Conservation (phyloP, 306 rosid species). For the Potentilla sterilis region DNA sequence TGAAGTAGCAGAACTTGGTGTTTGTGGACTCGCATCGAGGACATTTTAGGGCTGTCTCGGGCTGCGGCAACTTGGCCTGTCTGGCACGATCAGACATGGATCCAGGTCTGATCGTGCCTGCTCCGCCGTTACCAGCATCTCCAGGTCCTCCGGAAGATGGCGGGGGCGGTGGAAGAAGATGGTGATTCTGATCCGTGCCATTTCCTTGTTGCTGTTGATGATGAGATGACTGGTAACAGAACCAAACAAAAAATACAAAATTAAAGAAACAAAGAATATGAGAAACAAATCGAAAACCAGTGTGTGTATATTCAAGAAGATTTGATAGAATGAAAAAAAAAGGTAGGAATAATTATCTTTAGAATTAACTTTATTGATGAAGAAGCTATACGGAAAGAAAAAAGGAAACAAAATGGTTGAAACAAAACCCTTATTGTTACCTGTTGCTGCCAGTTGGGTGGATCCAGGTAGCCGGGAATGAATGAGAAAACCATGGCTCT, state of each 20-base stretch:
- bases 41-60: constrained; percentile 55
- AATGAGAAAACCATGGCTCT: constrained; percentile 75
- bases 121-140: constrained; percentile 22
- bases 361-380: constrained; percentile 45
- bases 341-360: constrained; percentile 31
- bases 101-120: constrained; percentile 48
- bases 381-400: constrained; percentile 35
- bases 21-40: constrained; percentile 85
- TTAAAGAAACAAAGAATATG: not conserved
- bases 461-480: constrained; percentile 75
- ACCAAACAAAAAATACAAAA: not conserved
- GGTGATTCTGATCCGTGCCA: constrained; percentile 27
- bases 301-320: constrained; percentile 64
- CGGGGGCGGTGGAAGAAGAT: constrained; percentile 29
- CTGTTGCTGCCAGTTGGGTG: constrained; percentile 82
- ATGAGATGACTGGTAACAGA: constrained; percentile 32
- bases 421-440: constrained; percentile 28
- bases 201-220: constrained; percentile 30
- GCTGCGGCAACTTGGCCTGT: constrained; percentile 60
- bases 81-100: constrained; percentile 79
- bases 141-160: constrained; percentile 19
- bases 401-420: constrained; percentile 18
- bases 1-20: constrained; percentile 90
- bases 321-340: constrained; percentile 36
- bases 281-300: constrained; percentile 25